Conservation (phyloP, 2,329 filamentous ascomycete genomes). For the Fusarium cyanostomum region DNA sequence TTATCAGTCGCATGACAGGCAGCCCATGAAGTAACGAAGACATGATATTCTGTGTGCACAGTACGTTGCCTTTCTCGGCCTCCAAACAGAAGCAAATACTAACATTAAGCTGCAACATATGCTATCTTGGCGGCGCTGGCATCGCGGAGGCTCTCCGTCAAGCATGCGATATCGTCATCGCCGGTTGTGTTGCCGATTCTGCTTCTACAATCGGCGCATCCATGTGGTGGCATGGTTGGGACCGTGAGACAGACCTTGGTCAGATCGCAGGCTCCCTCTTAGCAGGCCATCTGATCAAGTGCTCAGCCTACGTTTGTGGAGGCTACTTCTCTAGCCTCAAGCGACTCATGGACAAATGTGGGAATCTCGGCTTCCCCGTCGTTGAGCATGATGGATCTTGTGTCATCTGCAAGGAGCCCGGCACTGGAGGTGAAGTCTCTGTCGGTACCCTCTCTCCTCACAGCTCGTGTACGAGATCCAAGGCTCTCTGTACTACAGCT, state of each 20-base stretch:
- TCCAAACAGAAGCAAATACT: too few species aligned
- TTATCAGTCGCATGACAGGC: slow-evolving; percentile 40
- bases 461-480: slow-evolving; percentile 55
- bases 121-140: slow-evolving; percentile 51
- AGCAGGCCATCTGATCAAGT: slow-evolving; percentile 62
- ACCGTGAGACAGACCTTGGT: slow-evolving; percentile 53
- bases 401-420: slow-evolving; percentile 47
- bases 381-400: slow-evolving; percentile 44
- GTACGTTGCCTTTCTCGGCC: neutral
- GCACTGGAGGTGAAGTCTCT: slow-evolving; percentile 48
- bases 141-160: slow-evolving; percentile 52
- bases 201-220: slow-evolving; percentile 62
- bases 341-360: slow-evolving; percentile 36
- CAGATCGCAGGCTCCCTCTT: slow-evolving; percentile 58
- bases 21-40: slow-evolving; percentile 37
- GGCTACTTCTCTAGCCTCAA: slow-evolving; percentile 60
- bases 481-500: slow-evolving; percentile 52
- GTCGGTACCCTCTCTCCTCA: slow-evolving; percentile 38
- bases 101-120: neutral
- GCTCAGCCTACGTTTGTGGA: slow-evolving; percentile 61
- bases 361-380: slow-evolving; percentile 45
- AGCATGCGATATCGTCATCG: slow-evolving; percentile 57
- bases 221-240: slow-evolving; percentile 63
- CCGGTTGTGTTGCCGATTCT: slow-evolving; percentile 57
- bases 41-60: slow-evolving; percentile 33